Evolutionary conservation across 495 filamentous ascomycete genomes (phyloP), one percentile per base, ranked within the genome.

Genomic region (Lasiosphaeria ovina): DNA sequence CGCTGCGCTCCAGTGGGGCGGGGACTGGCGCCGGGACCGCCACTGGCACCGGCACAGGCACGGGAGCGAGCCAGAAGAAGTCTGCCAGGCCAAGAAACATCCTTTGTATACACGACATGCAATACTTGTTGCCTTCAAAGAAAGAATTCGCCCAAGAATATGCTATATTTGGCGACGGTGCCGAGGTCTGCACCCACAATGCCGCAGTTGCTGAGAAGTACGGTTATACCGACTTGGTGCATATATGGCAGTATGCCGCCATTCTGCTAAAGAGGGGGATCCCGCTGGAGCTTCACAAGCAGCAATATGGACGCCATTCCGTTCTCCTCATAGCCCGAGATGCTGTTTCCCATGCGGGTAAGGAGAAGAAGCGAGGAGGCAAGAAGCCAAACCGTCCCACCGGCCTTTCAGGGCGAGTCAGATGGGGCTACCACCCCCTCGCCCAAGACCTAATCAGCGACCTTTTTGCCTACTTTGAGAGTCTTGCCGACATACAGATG

Each of bases 371-470:
- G 12, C 59, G 61, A 16, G 50, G 65, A 24, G 53, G 55, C 31
- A 58, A 59, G 7, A 34, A 16, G 34, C 60, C 71, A 36, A 57
- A 54, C n/a, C 55, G 59, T 24, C 60, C 61, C n/a, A 53, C 55
- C 35, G 61, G 54, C n/a, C 62, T 85, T 14, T 79, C 76, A 51
- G 87, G 86, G 16, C 77, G 85, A 42, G 84, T 96, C 47, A 90
- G 89, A 78, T 97, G 93, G 93, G 93, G 90, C 16, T 72, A 84
- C 51, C 90, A 93, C 76, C 89, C 92, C 1, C 78, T 97, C 17
- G 92, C 87, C n/a, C 78, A 80, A 44, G 88, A 86, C 78, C 78
- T 97, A 38, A 87, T 97, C 45, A 72, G 77, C 31, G 77, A 84
- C 52, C 75, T 84, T 16, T 92, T 96, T 66, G 80, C 83, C 12